These are phyloP conservation scores for Neoscytalidium dimidiatum DNA, from an alignment of 2,329 filamentous ascomycete genomes.

Conservation along the genomic window DNA sequence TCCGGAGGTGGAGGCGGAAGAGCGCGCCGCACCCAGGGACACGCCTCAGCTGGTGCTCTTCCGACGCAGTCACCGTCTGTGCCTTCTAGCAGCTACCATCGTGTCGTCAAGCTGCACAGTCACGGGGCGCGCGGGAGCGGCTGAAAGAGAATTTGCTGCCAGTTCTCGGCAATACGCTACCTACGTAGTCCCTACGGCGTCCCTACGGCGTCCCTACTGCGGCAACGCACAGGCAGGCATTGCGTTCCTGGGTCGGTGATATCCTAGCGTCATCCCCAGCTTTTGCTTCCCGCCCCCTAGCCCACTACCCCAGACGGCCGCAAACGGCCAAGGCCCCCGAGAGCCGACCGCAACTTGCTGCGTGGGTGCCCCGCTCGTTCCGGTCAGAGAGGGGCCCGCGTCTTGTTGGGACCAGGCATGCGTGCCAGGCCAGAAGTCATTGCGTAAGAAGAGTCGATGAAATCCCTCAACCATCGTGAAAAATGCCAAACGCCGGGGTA, in stretches of 20 bases:
- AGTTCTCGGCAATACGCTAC: constrained; percentile 10
- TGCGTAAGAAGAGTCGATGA: constrained; percentile 14
- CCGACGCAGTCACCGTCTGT: background rate
- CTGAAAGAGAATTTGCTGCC: constrained; percentile 6
- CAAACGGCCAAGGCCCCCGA: background rate
- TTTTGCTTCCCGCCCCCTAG: constrained; percentile 14
- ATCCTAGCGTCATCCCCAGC: constrained; percentile 12
- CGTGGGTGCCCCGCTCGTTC: background rate
- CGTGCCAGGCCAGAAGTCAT: background rate
- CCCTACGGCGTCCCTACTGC: background rate
- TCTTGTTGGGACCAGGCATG: background rate
- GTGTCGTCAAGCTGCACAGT: background rate
- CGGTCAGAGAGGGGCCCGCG: constrained; percentile 4
- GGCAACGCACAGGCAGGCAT: constrained; percentile 8
- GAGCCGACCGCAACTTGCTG: constrained; percentile 2
- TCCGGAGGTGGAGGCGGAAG: background rate
- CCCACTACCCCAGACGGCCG: background rate
- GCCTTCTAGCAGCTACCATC: background rate
- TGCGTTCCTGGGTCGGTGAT: constrained; percentile 8
- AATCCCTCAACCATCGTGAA: constrained; percentile 15
- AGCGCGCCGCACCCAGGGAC: background rate
- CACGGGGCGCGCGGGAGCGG: background rate
- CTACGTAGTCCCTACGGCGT: background rate
- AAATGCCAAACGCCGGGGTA: constrained; percentile 20
- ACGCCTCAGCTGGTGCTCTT: background rate